Conservation (phyloP, 2,329 filamentous ascomycete genomes). For the Laburnicola sp. region DNA sequence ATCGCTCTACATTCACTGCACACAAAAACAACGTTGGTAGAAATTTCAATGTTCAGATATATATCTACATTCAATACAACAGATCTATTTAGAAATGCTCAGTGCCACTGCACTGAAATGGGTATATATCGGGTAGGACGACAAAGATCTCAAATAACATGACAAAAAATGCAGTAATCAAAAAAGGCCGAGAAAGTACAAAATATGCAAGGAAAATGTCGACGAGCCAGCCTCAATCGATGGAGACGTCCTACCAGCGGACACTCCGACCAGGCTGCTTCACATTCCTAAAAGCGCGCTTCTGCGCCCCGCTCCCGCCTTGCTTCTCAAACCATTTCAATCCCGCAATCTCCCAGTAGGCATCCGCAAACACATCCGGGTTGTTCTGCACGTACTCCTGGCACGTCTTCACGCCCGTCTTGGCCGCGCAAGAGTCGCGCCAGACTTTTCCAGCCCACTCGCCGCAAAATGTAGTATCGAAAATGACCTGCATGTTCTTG, state of each 20-base stretch:
- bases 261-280: not conserved
- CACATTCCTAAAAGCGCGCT: not conserved
- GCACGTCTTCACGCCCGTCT: conserved; percentile 54
- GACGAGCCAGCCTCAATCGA: too few species aligned
- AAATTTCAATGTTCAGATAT: too few species aligned
- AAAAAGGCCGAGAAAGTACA: too few species aligned
- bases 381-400: conserved; percentile 37
- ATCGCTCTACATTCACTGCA: too few species aligned
- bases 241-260: conserved; percentile 1
- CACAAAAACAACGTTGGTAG: too few species aligned
- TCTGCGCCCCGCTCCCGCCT: not conserved
- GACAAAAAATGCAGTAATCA: too few species aligned
- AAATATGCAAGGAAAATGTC: too few species aligned
- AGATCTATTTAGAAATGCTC: too few species aligned
- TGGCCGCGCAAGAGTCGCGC: conserved; percentile 41
- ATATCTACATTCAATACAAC: too few species aligned
- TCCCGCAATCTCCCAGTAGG: conserved; percentile 42
- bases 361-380: conserved; percentile 33
- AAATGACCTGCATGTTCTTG: conserved; percentile 40
- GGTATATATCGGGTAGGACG: too few species aligned
- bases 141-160: too few species aligned
- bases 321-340: conserved; percentile 30
- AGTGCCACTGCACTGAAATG: too few species aligned
- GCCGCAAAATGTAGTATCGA: conserved; percentile 58
- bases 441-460: conserved; percentile 63